Evolutionary conservation across 441 rosid genomes (phyloP), one percentile per base, ranked within the genome.

Genomic region (Gossypium aridum): DNA sequence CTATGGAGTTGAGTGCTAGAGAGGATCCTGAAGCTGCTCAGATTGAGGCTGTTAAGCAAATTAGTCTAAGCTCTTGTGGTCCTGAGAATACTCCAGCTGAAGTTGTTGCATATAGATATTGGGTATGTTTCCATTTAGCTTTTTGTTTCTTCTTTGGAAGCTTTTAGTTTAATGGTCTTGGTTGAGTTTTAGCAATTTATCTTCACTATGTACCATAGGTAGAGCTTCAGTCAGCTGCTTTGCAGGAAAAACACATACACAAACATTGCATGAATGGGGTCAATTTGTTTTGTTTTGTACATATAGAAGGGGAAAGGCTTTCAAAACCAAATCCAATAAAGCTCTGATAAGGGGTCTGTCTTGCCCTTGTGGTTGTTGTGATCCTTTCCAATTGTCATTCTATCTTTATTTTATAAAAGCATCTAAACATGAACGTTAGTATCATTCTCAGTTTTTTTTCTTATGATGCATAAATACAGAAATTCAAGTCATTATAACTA

Each of bases 1-100:
- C 99, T 80, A 75, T 94, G 77, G 99, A 94, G 84, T 72, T 94
- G 83, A 94, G 99, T 84, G 98, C 98, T 0, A 92, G 81, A 77
- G 99, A 94, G 81, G 99, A 94, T 83, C 99, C 99, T 63, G 99
- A 94, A 77, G 98, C 99, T 14, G 84, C 91, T 85, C 99, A 94
- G 80, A 94, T 94, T 72, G 98, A 94, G 77, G 97, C 98, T 79
- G 92, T 94, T 66, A 94, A 94, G 87, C 98, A 94, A 80, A 91
- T 92, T 55, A 94, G 96, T 78, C 75, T 92, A 70, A 96, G 99
- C 17, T 84, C 92, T 80, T 88, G 86, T 81, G 94, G 84, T 85
- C 86, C 90, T 61, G 98, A 86, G 80, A 92, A 91, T 76, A 87
- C 97, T 84, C 96, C 96, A 22, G 97, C 96, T 2, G 99, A 94